Base-by-base conservation (phyloP, 1,284 basidiomycete genomes). In the Boletus semigastroideus region DNA sequence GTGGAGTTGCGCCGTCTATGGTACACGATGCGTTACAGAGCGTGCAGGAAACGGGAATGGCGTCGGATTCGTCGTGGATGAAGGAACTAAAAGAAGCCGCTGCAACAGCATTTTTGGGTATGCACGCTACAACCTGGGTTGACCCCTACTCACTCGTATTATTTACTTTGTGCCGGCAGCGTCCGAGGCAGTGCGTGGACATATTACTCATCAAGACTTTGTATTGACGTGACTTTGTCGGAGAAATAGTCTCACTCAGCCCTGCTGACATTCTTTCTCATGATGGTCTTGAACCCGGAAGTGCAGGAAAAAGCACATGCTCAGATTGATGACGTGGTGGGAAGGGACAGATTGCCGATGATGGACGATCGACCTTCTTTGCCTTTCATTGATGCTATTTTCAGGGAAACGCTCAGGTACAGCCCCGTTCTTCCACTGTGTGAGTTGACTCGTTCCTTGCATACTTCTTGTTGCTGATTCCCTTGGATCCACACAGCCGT, bases 151-250 rank as follows among this genome's bases (percentile, higher is more conserved):
- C 19, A 46, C 13, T n/a, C 11, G 11, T 1, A 8, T 16, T 10
- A 9, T 12, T 17, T 2, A 7, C 11, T 11, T 11, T 20, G 19
- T 20, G 13, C 14, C 27, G 25, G 53, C 41, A 17, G 60, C 42
- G 2, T 43, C 59, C 5, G 61, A 61, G 34, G 59, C 51, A 0
- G 56, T 63, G 17, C 27, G 57, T 46, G 14, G 9, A 44, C 14
- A 25, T 17, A 14, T 16, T 14, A 31, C 17, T 28, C n/a, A 20
- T 17, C 12, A 10, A 22, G 12, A 17, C 8, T 25, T 14, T 16
- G 42, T 12, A 16, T 30, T 16, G 12, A 13, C 16, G 8, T 16
- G 4, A n/a, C 33, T 34, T 13, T 8, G 16, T n/a, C 33, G 16
- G 33, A 34, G 12, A 45, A 39, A 44, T 3, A 61, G 59, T 53